Base-by-base conservation (phyloP, 345 rosid species). In the Populus deltoides region DNA sequence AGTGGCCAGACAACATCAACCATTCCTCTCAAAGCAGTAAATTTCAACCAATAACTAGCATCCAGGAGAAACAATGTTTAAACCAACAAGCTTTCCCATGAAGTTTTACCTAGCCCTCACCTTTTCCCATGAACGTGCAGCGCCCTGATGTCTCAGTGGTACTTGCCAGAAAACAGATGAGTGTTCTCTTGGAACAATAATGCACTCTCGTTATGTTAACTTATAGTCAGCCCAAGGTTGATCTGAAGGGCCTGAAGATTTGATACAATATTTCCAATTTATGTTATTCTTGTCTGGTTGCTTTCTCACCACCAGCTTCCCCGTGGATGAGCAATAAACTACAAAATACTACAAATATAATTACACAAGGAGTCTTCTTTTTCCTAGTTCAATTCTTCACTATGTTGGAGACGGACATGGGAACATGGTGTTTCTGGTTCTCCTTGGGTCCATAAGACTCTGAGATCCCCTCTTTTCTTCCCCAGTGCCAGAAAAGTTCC, bases 401-500 rank as follows among this genome's bases (percentile, higher is more conserved):
- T 53, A 9, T 74, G 77, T 15, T 78, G 70, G 41, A 78, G 77
- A 39, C 59, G 81, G 17, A 53, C 39, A 72, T 79, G 85, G 18
- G 75, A 77, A 77, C 85, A 78, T 2, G 70, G 66, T 45, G 80
- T 71, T 76, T 79, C 82, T 6, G 80, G 85, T 57, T 35, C 63
- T 33, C 85, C 82, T 43, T 53, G 78, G 7, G 76, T 66, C 85
- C 79, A 82, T 45, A 82, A 59, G 2, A 57, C 33, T 49, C 63
- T 13, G 24, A 82, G 81, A 43, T 82, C 85, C 18, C 80, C 82
- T 45, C 81, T 75, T 67, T 78, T 82, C 77, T 72, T 79, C 8
- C 85, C 85, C 77, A 82, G 12, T 24, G 79, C 27, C 69, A 82
- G 47, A 75, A 78, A 75, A 59, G 85, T 82, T 66, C 85, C 85